Conservation (phyloP, 139 green algal genomes). For the Limnomonas spitsbergensis region DNA sequence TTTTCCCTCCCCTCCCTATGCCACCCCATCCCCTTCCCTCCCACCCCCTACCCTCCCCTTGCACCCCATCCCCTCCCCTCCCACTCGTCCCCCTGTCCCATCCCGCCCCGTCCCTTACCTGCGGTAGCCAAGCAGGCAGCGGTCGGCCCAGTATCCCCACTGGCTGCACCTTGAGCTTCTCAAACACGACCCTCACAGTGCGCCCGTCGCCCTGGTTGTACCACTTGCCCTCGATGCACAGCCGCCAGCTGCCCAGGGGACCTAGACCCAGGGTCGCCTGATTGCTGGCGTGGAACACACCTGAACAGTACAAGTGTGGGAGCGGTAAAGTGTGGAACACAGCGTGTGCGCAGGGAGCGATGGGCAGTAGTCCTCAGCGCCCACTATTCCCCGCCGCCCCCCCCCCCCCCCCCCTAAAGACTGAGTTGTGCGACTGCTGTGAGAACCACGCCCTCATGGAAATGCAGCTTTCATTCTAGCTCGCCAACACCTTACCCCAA, state of each 20-base stretch:
- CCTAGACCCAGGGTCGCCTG: conserved; percentile 32
- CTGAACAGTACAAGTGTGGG: too few species aligned
- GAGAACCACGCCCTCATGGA: too few species aligned
- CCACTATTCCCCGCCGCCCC: conserved; percentile 15
- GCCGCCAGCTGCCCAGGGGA: conserved; percentile 26
- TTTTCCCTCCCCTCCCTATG: too few species aligned
- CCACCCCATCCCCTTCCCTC: too few species aligned
- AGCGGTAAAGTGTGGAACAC: too few species aligned
- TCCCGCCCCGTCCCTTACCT: conserved; percentile 28
- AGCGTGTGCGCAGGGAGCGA: conserved; percentile 5
- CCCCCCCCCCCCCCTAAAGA: too few species aligned
- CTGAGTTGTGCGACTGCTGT: too few species aligned
- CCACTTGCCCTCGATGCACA: conserved; percentile 36
- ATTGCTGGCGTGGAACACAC: conserved; percentile 26
- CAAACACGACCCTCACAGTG: conserved; percentile 33
- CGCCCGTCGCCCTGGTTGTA: conserved; percentile 22
- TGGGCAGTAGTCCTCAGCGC: conserved; percentile 12
- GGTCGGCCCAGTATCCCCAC: conserved; percentile 23
- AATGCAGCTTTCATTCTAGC: too few species aligned
- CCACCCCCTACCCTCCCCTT: too few species aligned
- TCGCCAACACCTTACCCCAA: too few species aligned
- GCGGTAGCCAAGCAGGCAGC: conserved; percentile 22
- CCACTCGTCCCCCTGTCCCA: too few species aligned
- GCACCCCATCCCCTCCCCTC: too few species aligned
- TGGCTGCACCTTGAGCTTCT: conserved; percentile 25